Conservation (phyloP, 768 basidiomycete genomes). For the Suillus tomentosus region DNA sequence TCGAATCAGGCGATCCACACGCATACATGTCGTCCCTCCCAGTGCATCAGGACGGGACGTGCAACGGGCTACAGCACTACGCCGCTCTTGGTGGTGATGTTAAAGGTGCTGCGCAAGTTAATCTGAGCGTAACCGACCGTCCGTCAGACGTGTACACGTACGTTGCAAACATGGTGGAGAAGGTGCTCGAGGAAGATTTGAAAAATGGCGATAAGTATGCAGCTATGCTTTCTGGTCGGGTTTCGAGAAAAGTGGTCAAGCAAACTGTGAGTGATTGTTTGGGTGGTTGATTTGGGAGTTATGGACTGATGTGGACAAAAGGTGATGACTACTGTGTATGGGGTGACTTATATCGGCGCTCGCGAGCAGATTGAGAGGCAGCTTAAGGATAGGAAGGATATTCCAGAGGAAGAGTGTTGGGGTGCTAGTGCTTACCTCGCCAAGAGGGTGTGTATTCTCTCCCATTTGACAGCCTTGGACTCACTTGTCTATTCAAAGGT, state of each 20-base stretch:
- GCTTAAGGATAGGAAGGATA: slow-evolving; percentile 71
- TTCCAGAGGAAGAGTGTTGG: slow-evolving; percentile 77
- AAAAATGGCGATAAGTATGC: slow-evolving; percentile 56
- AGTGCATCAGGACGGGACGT: slow-evolving; percentile 97
- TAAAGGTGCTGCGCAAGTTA: slow-evolving; percentile 89
- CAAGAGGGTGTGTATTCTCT: slow-evolving; percentile 49
- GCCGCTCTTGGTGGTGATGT: slow-evolving; percentile 95
- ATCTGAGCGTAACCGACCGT: slow-evolving; percentile 77
- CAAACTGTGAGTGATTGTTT: slow-evolving; percentile 70
- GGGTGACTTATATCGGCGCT: slow-evolving; percentile 94
- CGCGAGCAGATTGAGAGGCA: slow-evolving; percentile 93
- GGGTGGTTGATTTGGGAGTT: not conserved
- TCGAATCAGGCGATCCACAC: slow-evolving; percentile 66
- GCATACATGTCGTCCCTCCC: slow-evolving; percentile 72
- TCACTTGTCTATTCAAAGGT: slow-evolving; percentile 41
- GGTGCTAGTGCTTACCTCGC: slow-evolving; percentile 76
- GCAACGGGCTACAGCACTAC: slow-evolving; percentile 98
- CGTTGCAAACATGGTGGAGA: slow-evolving; percentile 86
- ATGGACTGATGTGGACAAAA: slow-evolving; percentile 24
- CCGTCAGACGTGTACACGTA: slow-evolving; percentile 96
- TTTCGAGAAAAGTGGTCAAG: slow-evolving; percentile 94
- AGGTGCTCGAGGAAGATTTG: slow-evolving; percentile 58
- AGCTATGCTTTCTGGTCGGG: slow-evolving; percentile 65
- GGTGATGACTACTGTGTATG: slow-evolving; percentile 99
- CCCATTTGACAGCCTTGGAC: no score